phyloP scores from a whole-genome alignment of 495 filamentous ascomycete species.

The Annulohypoxylon stygium region DNA sequence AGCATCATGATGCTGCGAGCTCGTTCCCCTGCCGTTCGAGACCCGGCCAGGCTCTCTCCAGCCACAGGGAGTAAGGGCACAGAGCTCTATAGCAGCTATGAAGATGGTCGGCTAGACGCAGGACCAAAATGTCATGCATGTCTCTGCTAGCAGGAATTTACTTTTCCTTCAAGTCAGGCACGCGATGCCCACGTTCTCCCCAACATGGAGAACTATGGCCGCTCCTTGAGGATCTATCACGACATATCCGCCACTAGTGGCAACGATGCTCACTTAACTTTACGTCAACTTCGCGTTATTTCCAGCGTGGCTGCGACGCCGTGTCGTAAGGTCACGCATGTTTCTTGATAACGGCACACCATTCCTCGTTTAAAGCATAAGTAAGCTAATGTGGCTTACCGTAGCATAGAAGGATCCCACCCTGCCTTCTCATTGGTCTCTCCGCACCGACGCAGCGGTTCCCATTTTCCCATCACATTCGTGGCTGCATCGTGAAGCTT shows the following conservation, averaged over 20 bases:
- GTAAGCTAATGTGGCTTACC: slow-evolving; percentile 42
- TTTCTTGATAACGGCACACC: slow-evolving; percentile 35
- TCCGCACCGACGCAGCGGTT: slow-evolving; percentile 45
- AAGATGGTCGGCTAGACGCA: slow-evolving; percentile 14
- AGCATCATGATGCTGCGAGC: slow-evolving; percentile 27
- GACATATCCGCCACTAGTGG: slow-evolving; percentile 39
- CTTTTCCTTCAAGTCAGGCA: slow-evolving; percentile 28
- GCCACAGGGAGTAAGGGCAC: background rate
- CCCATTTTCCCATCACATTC: slow-evolving; percentile 39
- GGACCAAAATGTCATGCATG: slow-evolving; percentile 22
- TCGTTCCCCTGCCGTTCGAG: slow-evolving; percentile 13
- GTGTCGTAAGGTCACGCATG: slow-evolving; percentile 28
- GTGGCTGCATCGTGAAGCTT: slow-evolving; percentile 28
- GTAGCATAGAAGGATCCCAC: slow-evolving; percentile 31
- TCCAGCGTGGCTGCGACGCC: slow-evolving; percentile 37
- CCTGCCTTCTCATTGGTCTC: slow-evolving; percentile 35
- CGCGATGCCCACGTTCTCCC: slow-evolving; percentile 40
- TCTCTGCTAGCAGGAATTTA: slow-evolving; percentile 24
- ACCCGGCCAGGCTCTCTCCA: background rate
- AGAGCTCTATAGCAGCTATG: slow-evolving; percentile 6
- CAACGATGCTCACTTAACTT: slow-evolving; percentile 22
- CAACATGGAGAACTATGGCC: slow-evolving; percentile 27
- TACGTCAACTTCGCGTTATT: slow-evolving; percentile 45
- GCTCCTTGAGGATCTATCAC: slow-evolving; percentile 18
- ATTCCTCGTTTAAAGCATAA: slow-evolving; percentile 4